These are phyloP conservation scores for Cladosporium cucumerinum DNA, from an alignment of 2,329 filamentous ascomycete species.

Conservation along the genomic window DNA sequence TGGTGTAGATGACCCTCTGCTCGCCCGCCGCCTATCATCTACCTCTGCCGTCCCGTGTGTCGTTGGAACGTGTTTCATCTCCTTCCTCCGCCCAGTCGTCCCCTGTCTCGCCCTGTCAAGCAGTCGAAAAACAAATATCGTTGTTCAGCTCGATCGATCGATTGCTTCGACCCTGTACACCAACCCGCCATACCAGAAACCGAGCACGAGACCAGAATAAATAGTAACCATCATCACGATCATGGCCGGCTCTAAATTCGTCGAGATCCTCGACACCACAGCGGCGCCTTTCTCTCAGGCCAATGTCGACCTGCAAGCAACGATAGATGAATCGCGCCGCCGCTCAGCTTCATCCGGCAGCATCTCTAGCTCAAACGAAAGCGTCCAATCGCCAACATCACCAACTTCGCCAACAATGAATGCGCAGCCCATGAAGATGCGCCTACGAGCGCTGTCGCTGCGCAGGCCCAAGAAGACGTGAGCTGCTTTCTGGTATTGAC, in stretches of 20 bases:
- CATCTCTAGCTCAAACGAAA: slow-evolving; percentile 21
- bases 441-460: slow-evolving; percentile 16
- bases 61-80: slow-evolving; percentile 8
- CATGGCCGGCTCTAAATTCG: slow-evolving; percentile 37
- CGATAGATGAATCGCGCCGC: slow-evolving; percentile 32
- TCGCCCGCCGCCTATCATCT: slow-evolving; percentile 7
- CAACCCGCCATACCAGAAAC: background rate
- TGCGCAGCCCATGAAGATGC: slow-evolving; percentile 15
- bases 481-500: background rate
- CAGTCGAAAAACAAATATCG: background rate
- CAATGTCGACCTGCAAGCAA: slow-evolving; percentile 36
- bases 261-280: slow-evolving; percentile 35
- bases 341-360: slow-evolving; percentile 31
- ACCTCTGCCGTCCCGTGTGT: slow-evolving; percentile 6
- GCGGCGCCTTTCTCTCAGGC: slow-evolving; percentile 31
- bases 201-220: background rate
- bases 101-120: background rate
- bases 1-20: slow-evolving; percentile 11
- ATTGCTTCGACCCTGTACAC: background rate
- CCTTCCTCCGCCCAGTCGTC: background rate
- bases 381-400: slow-evolving; percentile 16
- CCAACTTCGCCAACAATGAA: slow-evolving; percentile 6
- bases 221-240: background rate
- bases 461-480: slow-evolving; percentile 13
- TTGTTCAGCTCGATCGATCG: slow-evolving; percentile 8